Evolutionary conservation across 805 yeast genomes (phyloP).

Genomic region (Schizosaccharomyces cryophilus): DNA sequence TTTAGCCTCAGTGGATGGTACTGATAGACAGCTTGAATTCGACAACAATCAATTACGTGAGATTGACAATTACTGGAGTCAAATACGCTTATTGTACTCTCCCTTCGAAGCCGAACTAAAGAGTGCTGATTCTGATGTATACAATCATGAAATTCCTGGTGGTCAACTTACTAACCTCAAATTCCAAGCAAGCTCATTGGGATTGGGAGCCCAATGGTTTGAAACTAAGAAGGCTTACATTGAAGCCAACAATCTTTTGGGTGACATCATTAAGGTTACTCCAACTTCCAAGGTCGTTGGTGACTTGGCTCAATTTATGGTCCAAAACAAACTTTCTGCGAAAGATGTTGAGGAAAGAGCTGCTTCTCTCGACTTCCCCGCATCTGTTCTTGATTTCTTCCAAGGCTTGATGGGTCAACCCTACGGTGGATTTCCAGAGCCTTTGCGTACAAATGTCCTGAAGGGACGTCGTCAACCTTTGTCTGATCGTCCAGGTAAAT

Average conservation of each 20-base stretch:
- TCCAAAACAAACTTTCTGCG: conserved; percentile 63
- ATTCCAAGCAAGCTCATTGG: conserved; percentile 98
- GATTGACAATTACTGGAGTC: conserved; percentile 92
- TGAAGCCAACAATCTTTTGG: conserved; percentile 71
- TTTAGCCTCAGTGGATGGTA: conserved; percentile 76
- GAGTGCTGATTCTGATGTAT: conserved; percentile 99
- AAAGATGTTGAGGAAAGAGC: conserved; percentile 80
- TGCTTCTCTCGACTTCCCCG: conserved; percentile 86
- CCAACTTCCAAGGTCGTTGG: conserved; percentile 99
- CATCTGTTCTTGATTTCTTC: conserved; percentile 90
- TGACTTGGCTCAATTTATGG: conserved; percentile 99
- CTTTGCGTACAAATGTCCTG: conserved; percentile 74
- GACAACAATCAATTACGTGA: conserved; percentile 45
- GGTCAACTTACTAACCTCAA: conserved; percentile 94
- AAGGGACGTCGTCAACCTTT: conserved; percentile 82
- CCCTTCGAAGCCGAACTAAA: conserved; percentile 95
- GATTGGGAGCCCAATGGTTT: conserved; percentile 88
- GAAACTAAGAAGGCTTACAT: conserved; percentile 88
- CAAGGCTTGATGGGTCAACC: conserved; percentile 99
- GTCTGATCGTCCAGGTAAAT: conserved; percentile 75
- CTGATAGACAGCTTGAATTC: conserved; percentile 42
- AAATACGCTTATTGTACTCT: conserved; percentile 86
- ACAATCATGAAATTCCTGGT: conserved; percentile 96
- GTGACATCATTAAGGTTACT: conserved; percentile 94
- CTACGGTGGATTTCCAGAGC: conserved; percentile 99